phyloP scores from a whole-genome alignment of 2,329 filamentous ascomycete genomes.

The Biscogniauxia sp. region DNA sequence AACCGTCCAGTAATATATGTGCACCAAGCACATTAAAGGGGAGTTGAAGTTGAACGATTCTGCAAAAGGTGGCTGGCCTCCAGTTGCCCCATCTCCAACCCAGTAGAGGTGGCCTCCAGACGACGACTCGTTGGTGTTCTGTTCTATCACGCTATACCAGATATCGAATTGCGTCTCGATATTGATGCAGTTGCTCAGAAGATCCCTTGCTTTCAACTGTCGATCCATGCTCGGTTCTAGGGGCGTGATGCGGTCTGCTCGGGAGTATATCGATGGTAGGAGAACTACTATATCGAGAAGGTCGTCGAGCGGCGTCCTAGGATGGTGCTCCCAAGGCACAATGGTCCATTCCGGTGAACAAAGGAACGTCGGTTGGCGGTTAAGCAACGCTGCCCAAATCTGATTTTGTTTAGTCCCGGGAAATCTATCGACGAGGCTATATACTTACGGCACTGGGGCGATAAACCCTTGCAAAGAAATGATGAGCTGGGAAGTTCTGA shows the following conservation, averaged over 20 bases:
- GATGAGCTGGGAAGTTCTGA: constrained; percentile 52
- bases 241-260: constrained; percentile 41
- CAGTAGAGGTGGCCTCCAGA: constrained; percentile 37
- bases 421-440: neutral
- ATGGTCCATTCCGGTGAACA: constrained; percentile 50
- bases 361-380: constrained; percentile 50
- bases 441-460: constrained; percentile 50
- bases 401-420: constrained; percentile 16
- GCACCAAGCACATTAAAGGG: constrained; percentile 42
- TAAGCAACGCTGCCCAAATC: constrained; percentile 46
- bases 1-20: constrained; percentile 54
- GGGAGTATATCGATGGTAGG: constrained; percentile 46
- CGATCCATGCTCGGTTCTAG: constrained; percentile 41
- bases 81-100: constrained; percentile 29
- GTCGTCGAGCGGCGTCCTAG: constrained; percentile 49
- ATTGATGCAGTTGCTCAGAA: constrained; percentile 46
- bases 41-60: constrained; percentile 46
- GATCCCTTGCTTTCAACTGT: constrained; percentile 44
- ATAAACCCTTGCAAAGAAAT: constrained; percentile 56
- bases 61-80: constrained; percentile 41
- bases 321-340: constrained; percentile 50
- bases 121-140: constrained; percentile 16
- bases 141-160: constrained; percentile 40
- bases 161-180: constrained; percentile 47
- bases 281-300: constrained; percentile 51